These are phyloP conservation scores for Syzygium oleosum DNA, from an alignment of 345 rosid genomes.

Conservation along the genomic window DNA sequence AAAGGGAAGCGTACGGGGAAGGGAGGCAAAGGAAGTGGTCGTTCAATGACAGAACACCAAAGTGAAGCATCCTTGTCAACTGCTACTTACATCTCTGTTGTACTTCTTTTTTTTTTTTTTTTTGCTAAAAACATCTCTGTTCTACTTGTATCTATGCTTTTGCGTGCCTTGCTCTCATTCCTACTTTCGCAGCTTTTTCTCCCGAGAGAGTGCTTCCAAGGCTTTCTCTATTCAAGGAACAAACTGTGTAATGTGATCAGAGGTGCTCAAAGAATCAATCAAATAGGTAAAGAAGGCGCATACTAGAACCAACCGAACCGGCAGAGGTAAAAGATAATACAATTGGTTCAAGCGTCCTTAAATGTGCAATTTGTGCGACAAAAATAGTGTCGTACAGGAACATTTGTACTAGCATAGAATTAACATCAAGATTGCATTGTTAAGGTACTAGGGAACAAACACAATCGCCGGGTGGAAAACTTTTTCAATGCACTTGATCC, in stretches of 20 bases:
- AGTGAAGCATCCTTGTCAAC: neutral
- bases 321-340: neutral
- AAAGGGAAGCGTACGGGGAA: neutral
- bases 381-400: neutral
- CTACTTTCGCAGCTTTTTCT: neutral
- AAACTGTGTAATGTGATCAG: neutral
- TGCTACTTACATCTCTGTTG: neutral
- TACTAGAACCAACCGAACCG: neutral
- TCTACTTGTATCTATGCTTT: no score
- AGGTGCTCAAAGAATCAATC: neutral
- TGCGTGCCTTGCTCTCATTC: no score
- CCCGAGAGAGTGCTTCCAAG: neutral
- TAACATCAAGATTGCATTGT: neutral
- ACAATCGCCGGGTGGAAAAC: neutral
- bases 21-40: neutral
- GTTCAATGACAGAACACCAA: neutral
- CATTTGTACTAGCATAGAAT: neutral
- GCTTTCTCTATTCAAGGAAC: neutral
- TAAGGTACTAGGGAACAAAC: neutral
- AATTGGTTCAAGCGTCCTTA: neutral
- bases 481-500: neutral
- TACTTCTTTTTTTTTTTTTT: neutral
- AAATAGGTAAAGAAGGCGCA: neutral
- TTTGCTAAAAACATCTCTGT: no score
- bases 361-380: neutral